phyloP scores from a whole-genome alignment of 2,329 filamentous ascomycete genomes.

The Arachnomyces sp. region DNA sequence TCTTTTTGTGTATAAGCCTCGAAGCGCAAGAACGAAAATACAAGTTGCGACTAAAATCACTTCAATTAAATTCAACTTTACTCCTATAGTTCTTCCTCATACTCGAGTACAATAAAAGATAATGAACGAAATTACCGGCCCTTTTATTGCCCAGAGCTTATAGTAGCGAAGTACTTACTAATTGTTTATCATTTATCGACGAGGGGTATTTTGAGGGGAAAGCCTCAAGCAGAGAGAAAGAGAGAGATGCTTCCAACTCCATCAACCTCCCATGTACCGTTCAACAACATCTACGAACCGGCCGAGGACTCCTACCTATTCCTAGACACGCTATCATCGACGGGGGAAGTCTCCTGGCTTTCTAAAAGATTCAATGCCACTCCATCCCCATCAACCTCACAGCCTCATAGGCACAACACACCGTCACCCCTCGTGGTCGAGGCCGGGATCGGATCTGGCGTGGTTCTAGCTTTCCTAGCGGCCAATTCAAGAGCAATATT shows the following conservation, averaged over 20 bases:
- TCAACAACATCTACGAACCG: slow-evolving; percentile 85
- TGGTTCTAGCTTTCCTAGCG: slow-evolving; percentile 81
- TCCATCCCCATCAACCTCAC: slow-evolving; percentile 9
- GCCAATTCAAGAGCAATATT: slow-evolving; percentile 69
- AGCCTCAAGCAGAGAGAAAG: slow-evolving; percentile 4
- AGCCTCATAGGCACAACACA: slow-evolving; percentile 13
- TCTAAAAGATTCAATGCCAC: slow-evolving; percentile 49
- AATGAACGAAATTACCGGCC: too few species aligned
- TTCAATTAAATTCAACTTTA: too few species aligned
- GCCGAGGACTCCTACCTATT: slow-evolving; percentile 93
- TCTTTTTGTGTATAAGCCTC: too few species aligned
- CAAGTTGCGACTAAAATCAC: too few species aligned
- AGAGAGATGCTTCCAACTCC: slow-evolving; percentile 78
- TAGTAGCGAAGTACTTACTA: slow-evolving; percentile 1
- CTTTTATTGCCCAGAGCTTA: slow-evolving; percentile 7
- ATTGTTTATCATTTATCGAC: background rate
- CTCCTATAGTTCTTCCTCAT: too few species aligned
- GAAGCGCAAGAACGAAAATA: too few species aligned
- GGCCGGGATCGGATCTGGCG: slow-evolving; percentile 83
- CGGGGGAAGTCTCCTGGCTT: slow-evolving; percentile 62
- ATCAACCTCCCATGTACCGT: slow-evolving; percentile 83
- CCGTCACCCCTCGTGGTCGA: slow-evolving; percentile 65
- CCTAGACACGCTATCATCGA: slow-evolving; percentile 77
- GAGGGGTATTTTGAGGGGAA: background rate
- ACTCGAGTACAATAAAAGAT: too few species aligned